These are phyloP conservation scores for Botrytis tulipae DNA, from an alignment of 2,329 filamentous ascomycete species.

Conservation along the genomic window DNA sequence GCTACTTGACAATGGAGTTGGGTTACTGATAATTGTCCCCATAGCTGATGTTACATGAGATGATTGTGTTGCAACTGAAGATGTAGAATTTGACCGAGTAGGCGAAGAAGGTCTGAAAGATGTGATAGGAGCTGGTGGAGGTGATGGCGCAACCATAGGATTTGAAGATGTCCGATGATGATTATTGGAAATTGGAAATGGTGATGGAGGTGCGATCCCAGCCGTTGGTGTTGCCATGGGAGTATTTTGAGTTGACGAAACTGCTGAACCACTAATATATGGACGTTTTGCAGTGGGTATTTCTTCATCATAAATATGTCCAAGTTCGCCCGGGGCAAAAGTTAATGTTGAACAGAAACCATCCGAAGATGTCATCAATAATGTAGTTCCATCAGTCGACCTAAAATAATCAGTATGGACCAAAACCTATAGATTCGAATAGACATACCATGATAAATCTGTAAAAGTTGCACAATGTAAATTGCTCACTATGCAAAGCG, in stretches of 20 bases:
- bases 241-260: conserved; percentile 61
- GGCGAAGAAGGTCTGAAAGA: conserved; percentile 67
- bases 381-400: conserved; percentile 72
- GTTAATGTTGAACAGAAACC: conserved; percentile 93
- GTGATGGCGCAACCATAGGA: conserved; percentile 57
- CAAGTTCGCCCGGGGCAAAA: conserved; percentile 80
- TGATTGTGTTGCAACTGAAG: conserved; percentile 70
- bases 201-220: conserved; percentile 58
- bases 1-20: conserved; percentile 72
- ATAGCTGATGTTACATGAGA: conserved; percentile 44
- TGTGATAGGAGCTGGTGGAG: conserved; percentile 56
- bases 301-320: conserved; percentile 74
- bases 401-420: conserved; percentile 42
- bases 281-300: conserved; percentile 50
- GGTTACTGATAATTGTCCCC: conserved; percentile 65
- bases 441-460: conserved; percentile 82
- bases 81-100: conserved; percentile 80
- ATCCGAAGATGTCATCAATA: conserved; percentile 96
- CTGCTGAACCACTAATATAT: conserved; percentile 39
- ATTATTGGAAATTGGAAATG: conserved; percentile 48
- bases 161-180: conserved; percentile 56
- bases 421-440: conserved; percentile 25
- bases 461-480: conserved; percentile 97
- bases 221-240: conserved; percentile 70
- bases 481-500: conserved; percentile 92